phyloP scores from a whole-genome alignment of 169 alveolate species.

The Plasmodium vivax region DNA sequence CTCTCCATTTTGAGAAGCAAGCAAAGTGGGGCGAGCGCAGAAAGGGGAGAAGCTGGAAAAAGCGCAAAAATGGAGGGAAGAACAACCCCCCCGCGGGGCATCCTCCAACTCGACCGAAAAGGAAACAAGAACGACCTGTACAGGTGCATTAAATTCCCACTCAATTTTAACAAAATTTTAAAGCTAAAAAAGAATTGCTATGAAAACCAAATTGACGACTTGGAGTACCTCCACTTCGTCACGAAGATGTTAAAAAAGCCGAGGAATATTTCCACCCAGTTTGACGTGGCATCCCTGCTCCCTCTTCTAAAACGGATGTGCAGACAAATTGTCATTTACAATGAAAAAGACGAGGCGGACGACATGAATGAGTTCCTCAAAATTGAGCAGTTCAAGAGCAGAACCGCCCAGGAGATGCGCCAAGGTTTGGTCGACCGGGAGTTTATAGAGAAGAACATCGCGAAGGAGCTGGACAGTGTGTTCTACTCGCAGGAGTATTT shows the following conservation, averaged over 20 bases:
- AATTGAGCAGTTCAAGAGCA: slow-evolving; percentile 67
- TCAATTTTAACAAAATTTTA: slow-evolving; percentile 45
- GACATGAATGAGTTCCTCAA: slow-evolving; percentile 57
- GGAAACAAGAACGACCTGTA: not conserved
- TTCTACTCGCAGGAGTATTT: slow-evolving; percentile 39
- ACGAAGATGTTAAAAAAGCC: slow-evolving; percentile 19
- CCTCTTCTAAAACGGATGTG: slow-evolving; percentile 39
- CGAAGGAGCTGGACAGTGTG: slow-evolving; percentile 25
- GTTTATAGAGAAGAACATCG: slow-evolving; percentile 27
- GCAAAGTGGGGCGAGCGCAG: not conserved
- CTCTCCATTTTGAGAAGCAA: slow-evolving; percentile 2
- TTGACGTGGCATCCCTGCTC: slow-evolving; percentile 33
- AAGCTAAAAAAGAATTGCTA: slow-evolving; percentile 15
- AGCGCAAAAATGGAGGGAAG: not conserved
- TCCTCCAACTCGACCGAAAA: not conserved
- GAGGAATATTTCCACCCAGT: slow-evolving; percentile 31
- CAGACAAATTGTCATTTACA: slow-evolving; percentile 15
- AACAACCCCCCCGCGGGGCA: not conserved
- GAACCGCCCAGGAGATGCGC: slow-evolving; percentile 20
- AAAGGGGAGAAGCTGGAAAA: no score
- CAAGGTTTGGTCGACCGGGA: not conserved
- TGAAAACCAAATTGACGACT: not conserved
- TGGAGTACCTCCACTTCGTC: slow-evolving; percentile 33
- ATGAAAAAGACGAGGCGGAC: slow-evolving; percentile 8
- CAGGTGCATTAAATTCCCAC: slow-evolving; percentile 32